Evolutionary conservation across 1,139 yeast species (phyloP), one percentile per base, ranked within the genome.

Genomic region (Magnusiomyces tetraspermus): DNA sequence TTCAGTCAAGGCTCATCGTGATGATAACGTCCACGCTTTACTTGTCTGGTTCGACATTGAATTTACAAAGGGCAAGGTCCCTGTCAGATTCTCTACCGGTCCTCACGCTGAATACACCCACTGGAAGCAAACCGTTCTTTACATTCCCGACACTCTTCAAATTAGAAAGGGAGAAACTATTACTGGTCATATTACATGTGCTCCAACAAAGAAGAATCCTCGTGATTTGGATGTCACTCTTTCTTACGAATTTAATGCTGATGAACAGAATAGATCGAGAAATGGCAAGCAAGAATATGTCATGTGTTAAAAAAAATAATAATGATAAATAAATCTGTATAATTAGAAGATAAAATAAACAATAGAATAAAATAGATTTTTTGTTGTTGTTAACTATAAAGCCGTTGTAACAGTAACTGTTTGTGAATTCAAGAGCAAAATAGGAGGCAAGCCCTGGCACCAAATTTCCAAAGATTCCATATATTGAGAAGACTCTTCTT

Each of bases 71-170:
- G 63, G 71, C 54, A 69, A 66, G 53, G 67, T 70, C 59, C 68
- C 71, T 23, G 64, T 71, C 54, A 59, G 60, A 38, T 73, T 74
- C 60, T 71, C 76, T 24, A 74, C 77, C 21, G 77, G 77, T 3
- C 77, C 77, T 5, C 71, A 69, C 49, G 73, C 75, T 30, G 67
- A 66, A 53, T 71, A 71, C 64, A 74, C 77, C 11, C 77, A 73
- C 63, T 94, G 99, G 99, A 94, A 92, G 70, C 98, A 92, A 73
- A 86, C 97, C 21, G 95, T 92, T 1, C 89, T 94, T 71, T 94
- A 92, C 71, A 77, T 92, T 67, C 82, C 80, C 63, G 88, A 87
- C 63, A 95, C 86, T 36, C 72, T 90, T 60, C 85, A 84, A 65
- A 73, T 88, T 59, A 84, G 83, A 66, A 76, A 77, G 60, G 96